phyloP scores from a whole-genome alignment of 2,329 filamentous ascomycete species.

The Colletotrichum acutatum region DNA sequence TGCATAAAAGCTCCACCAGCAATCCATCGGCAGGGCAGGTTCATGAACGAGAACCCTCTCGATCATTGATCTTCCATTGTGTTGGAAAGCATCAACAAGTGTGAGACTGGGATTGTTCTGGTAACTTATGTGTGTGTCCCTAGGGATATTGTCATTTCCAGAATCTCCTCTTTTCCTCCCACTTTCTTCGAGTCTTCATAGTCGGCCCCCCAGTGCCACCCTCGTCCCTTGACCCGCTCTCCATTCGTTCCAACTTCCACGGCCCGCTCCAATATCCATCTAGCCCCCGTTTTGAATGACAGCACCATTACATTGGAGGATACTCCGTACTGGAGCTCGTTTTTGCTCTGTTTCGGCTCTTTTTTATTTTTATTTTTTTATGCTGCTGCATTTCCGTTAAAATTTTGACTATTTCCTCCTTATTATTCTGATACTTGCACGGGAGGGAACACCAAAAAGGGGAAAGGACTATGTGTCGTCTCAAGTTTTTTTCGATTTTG shows the following conservation, averaged over 20 bases:
- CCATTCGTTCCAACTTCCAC: slow-evolving; percentile 11
- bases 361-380: too few relatives aligned
- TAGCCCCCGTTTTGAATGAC: slow-evolving; percentile 27
- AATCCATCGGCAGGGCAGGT: background rate
- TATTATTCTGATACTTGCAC: background rate
- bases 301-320: slow-evolving; percentile 27
- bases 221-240: slow-evolving; percentile 20
- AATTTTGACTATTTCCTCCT: slow-evolving; percentile 8
- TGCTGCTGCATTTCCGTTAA: slow-evolving; percentile 10
- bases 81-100: too few relatives aligned
- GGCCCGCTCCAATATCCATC: slow-evolving; percentile 28
- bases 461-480: slow-evolving; percentile 11
- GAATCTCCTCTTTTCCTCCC: slow-evolving; percentile 12
- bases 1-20: slow-evolving; percentile 11
- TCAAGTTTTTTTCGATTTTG: slow-evolving; percentile 6
- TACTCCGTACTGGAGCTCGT: background rate
- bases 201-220: background rate
- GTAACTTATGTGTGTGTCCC: background rate
- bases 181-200: background rate
- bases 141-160: slow-evolving; percentile 24
- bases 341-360: slow-evolving; percentile 21
- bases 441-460: background rate
- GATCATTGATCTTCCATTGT: too few relatives aligned
- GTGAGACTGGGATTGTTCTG: too few relatives aligned
- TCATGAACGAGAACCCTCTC: background rate